These are phyloP conservation scores for Russula earlei DNA, from an alignment of 768 basidiomycete genomes.

Conservation along the genomic window DNA sequence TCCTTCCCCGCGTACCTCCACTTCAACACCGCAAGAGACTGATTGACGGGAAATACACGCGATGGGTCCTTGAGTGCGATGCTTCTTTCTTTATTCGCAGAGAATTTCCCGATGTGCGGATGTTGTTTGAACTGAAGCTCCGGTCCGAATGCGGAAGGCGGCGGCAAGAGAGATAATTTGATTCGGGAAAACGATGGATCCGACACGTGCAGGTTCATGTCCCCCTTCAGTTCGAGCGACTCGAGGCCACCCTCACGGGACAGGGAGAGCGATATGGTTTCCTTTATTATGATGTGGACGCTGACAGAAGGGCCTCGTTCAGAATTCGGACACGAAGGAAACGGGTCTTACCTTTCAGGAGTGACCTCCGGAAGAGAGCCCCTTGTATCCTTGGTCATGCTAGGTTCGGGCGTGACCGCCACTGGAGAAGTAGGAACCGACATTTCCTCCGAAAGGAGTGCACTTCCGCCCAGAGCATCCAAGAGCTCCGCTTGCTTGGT, in stretches of 20 bases:
- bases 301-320: constrained; percentile 33
- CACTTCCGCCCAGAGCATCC: constrained; percentile 79
- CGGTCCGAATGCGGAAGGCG: constrained; percentile 49
- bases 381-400: constrained; percentile 39
- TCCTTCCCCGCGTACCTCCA: constrained; percentile 90
- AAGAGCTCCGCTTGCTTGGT: constrained; percentile 81
- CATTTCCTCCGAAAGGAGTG: constrained; percentile 45
- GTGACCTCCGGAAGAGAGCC: constrained; percentile 68
- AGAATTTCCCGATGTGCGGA: constrained; percentile 86
- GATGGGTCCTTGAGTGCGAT: constrained; percentile 80
- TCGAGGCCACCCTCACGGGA: constrained; percentile 87
- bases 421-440: constrained; percentile 43
- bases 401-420: constrained; percentile 37
- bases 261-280: constrained; percentile 70
- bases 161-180: constrained; percentile 51
- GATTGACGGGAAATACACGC: constrained; percentile 78
- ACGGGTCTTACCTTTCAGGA: constrained; percentile 51
- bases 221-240: constrained; percentile 86
- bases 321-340: not conserved
- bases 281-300: constrained; percentile 79
- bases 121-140: constrained; percentile 95
- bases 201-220: constrained; percentile 84
- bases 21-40: constrained; percentile 78
- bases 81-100: constrained; percentile 51
- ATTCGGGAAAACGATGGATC: constrained; percentile 67